Percentiles rank a stretch among this genome's conserved stretches.
These are phyloP conservation scores for Fusarium sp. DNA, from an alignment of 2,329 filamentous ascomycete genomes.

Conservation along the genomic window DNA sequence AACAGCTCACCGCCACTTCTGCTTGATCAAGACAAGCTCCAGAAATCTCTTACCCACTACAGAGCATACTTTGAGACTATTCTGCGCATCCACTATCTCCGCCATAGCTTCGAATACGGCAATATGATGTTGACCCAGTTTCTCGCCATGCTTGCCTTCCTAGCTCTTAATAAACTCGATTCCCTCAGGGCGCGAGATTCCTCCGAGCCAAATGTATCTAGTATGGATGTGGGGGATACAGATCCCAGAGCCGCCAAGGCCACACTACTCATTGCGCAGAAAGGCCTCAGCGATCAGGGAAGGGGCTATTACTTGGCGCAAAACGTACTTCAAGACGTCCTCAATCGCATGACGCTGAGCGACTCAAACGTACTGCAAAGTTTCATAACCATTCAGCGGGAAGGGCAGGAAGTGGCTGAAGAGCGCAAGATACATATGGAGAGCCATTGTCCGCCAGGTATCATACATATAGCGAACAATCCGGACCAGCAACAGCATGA, in stretches of 20 bases:
- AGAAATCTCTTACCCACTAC: neutral
- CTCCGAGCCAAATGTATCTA: neutral
- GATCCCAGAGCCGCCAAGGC: neutral
- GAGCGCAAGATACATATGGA: conserved; percentile 2
- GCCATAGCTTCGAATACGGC: conserved; percentile 16
- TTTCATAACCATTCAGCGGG: neutral
- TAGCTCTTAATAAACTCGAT: neutral
- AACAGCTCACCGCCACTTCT: neutral
- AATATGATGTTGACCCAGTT: conserved; percentile 15
- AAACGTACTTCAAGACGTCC: neutral
- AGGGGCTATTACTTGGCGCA: conserved; percentile 6
- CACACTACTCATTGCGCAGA: conserved; percentile 3
- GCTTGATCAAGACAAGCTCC: neutral
- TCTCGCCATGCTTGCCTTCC: neutral
- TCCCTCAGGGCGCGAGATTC: neutral
- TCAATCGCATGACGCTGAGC: neutral
- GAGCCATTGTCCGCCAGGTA: conserved; percentile 8
- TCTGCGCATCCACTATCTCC: conserved; percentile 18
- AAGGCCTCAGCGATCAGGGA: conserved; percentile 17
- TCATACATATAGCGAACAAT: neutral
- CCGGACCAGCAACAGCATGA: neutral
- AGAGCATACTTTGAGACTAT: conserved; percentile 14
- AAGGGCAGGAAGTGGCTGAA: neutral
- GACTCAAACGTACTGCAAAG: neutral
- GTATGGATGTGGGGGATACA: neutral